phyloP scores from a whole-genome alignment of 768 basidiomycete species.

The Hemileccinum impolitum region DNA sequence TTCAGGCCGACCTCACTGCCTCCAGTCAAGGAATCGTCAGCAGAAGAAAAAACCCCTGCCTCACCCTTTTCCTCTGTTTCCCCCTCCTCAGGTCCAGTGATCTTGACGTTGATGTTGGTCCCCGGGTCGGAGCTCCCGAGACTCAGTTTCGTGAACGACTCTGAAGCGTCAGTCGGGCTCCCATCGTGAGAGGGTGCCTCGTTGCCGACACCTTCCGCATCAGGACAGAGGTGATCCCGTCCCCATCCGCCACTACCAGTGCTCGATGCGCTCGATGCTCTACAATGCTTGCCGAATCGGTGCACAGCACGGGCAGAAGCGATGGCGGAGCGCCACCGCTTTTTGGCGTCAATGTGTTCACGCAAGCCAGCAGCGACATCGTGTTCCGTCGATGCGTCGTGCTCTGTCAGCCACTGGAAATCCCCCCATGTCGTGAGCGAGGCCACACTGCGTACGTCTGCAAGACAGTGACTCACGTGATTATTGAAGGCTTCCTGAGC shows the following conservation, averaged over 20 bases:
- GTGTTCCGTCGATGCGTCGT: constrained; percentile 62
- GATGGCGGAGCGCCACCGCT: constrained; percentile 74
- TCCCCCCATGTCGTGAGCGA: not conserved
- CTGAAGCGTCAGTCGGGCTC: constrained; percentile 18
- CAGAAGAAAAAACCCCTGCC: constrained; percentile 18
- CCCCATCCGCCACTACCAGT: constrained; percentile 37
- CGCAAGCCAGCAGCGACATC: constrained; percentile 73
- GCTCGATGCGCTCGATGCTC: constrained; percentile 27
- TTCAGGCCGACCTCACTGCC: constrained; percentile 13
- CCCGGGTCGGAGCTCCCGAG: constrained; percentile 34
- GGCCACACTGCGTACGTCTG: not conserved
- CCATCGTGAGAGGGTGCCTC: constrained; percentile 34
- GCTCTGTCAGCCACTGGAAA: constrained; percentile 68
- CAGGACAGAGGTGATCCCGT: constrained; percentile 27
- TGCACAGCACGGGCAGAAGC: constrained; percentile 41
- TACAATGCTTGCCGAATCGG: constrained; percentile 29
- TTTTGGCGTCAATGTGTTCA: constrained; percentile 76
- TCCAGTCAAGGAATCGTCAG: constrained; percentile 20
- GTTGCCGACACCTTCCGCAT: constrained; percentile 29
- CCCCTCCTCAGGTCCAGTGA: constrained; percentile 31
- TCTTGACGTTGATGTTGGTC: constrained; percentile 40
- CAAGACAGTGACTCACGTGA: constrained; percentile 42
- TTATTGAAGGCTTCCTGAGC: constrained; percentile 68
- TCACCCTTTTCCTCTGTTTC: constrained; percentile 23
- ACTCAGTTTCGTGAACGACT: constrained; percentile 26